Conservation (phyloP, 2,329 filamentous ascomycete genomes). For the Ophiosphaerella herpotricha region DNA sequence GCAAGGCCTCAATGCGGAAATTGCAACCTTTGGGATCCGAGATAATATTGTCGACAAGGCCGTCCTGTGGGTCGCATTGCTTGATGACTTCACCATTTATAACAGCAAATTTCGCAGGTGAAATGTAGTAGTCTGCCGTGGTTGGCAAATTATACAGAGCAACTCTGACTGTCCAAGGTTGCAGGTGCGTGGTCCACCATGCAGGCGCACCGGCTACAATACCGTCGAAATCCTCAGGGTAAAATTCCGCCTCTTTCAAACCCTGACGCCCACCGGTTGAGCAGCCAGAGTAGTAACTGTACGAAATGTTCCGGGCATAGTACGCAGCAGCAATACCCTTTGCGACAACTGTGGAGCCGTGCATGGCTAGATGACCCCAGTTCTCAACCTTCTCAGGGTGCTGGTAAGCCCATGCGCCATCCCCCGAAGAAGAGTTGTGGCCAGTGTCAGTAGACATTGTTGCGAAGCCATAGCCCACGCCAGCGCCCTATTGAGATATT, state of each 20-base stretch:
- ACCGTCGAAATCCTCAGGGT: constrained; percentile 63
- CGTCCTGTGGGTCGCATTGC: constrained; percentile 59
- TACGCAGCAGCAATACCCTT: constrained; percentile 56
- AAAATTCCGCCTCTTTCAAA: constrained; percentile 58
- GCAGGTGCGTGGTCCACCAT: constrained; percentile 57
- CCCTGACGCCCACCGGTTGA: constrained; percentile 65
- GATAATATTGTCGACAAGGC: constrained; percentile 54
- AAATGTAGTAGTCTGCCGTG: constrained; percentile 52
- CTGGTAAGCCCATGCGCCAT: constrained; percentile 47
- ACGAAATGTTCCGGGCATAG: constrained; percentile 51
- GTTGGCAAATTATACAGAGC: constrained; percentile 56
- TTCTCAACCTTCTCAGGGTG: constrained; percentile 46
- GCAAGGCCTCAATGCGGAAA: constrained; percentile 48
- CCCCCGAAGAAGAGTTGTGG: constrained; percentile 45
- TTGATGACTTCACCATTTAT: constrained; percentile 52
- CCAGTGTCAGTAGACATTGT: constrained; percentile 53
- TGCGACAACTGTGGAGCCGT: constrained; percentile 55
- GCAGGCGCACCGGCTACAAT: constrained; percentile 59
- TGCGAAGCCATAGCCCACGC: constrained; percentile 49
- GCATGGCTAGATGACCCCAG: constrained; percentile 47
- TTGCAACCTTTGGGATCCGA: constrained; percentile 52
- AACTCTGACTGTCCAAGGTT: constrained; percentile 51
- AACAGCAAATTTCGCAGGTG: constrained; percentile 48
- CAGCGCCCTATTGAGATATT: constrained; percentile 19
- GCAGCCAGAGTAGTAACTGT: constrained; percentile 63